Conservation (phyloP, 257 asterid species). For the Forsythia suspensa region DNA sequence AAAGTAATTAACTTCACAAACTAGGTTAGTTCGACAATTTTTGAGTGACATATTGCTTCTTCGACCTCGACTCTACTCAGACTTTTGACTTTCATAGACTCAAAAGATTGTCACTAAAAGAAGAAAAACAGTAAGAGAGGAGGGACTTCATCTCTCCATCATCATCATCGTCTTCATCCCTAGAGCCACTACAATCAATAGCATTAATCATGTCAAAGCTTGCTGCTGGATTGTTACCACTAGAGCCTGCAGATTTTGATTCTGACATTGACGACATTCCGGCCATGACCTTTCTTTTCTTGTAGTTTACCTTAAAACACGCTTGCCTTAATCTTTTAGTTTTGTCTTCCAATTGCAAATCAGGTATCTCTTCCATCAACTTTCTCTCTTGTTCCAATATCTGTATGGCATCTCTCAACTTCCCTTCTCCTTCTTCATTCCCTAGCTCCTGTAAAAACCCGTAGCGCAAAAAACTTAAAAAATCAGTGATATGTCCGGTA, state of each 20-base stretch:
- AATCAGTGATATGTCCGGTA: not conserved
- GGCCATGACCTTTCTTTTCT: conserved; percentile 57
- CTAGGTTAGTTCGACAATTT: not conserved
- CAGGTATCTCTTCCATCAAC: conserved; percentile 61
- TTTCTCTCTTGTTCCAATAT: conserved; percentile 52
- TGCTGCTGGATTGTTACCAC: not conserved
- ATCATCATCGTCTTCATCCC: not conserved
- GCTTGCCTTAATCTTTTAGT: conserved; percentile 73
- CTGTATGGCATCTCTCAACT: conserved; percentile 44
- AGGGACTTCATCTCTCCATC: conserved; percentile 45
- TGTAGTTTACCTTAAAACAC: conserved; percentile 70
- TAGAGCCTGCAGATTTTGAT: not conserved
- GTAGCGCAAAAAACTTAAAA: not conserved
- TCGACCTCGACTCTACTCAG: not conserved
- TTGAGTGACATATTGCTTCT: not conserved
- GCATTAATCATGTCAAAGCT: not conserved
- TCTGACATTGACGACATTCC: conserved; percentile 15
- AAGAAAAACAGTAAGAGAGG: conserved; percentile 36
- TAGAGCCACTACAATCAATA: not conserved
- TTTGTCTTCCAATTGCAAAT: conserved; percentile 53
- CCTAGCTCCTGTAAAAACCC: conserved; percentile 45
- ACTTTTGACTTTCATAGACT: not conserved
- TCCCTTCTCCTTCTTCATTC: conserved; percentile 39
- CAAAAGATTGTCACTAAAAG: conserved; percentile 9
- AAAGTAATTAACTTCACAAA: not conserved